Conservation (phyloP, 2,329 filamentous ascomycete genomes). For the Pseudodiploospora longispora region DNA sequence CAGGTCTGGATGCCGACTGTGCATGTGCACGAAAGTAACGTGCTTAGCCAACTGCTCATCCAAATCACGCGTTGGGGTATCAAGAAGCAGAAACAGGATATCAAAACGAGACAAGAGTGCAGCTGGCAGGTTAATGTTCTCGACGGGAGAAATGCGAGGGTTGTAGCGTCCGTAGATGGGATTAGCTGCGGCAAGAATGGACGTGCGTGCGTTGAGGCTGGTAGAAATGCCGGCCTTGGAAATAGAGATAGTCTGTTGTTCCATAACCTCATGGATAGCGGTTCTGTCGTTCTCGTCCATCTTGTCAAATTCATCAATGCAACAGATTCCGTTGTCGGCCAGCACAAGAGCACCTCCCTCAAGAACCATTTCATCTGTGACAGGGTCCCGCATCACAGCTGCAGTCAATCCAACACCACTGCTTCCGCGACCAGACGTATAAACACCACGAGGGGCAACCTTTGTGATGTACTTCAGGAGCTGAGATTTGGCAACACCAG, state of each 20-base stretch:
- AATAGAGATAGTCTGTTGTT: slow-evolving; percentile 80
- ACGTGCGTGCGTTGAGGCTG: slow-evolving; percentile 90
- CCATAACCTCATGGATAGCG: slow-evolving; percentile 82
- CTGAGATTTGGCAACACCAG: slow-evolving; percentile 98
- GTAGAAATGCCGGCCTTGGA: slow-evolving; percentile 64
- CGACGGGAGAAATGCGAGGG: slow-evolving; percentile 89
- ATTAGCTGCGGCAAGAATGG: slow-evolving; percentile 92
- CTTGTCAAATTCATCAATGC: slow-evolving; percentile 83
- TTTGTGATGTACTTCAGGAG: slow-evolving; percentile 97
- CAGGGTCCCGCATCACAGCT: slow-evolving; percentile 75
- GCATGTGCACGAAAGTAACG: slow-evolving; percentile 95
- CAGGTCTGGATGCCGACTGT: slow-evolving; percentile 82
- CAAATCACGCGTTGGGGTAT: slow-evolving; percentile 80
- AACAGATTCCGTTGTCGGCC: slow-evolving; percentile 78
- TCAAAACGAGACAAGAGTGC: slow-evolving; percentile 96
- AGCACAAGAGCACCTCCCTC: slow-evolving; percentile 73
- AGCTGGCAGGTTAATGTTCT: slow-evolving; percentile 98
- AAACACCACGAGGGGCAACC: slow-evolving; percentile 86
- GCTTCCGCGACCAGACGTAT: slow-evolving; percentile 73
- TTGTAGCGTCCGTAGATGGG: slow-evolving; percentile 98
- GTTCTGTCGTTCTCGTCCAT: slow-evolving; percentile 80
- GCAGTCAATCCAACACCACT: slow-evolving; percentile 77
- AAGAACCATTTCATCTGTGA: slow-evolving; percentile 77
- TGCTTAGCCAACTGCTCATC: slow-evolving; percentile 93
- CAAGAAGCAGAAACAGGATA: slow-evolving; percentile 90